Base-by-base conservation (phyloP, 768 basidiomycete genomes). In the Imleria badia region DNA sequence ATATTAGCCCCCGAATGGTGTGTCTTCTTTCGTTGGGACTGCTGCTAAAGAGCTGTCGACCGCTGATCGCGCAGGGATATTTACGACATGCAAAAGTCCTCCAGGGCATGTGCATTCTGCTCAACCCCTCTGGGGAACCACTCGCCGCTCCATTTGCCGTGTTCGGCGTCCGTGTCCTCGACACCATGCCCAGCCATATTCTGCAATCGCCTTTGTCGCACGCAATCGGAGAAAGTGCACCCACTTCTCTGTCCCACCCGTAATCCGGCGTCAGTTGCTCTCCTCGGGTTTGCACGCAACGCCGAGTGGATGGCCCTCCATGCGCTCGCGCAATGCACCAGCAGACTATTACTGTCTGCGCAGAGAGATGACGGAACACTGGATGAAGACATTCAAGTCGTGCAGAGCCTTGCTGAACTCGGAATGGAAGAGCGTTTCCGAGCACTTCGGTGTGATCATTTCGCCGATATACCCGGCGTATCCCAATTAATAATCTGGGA, bases 1-100 rank as follows among this genome's bases (percentile, higher is more conserved):
- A 70, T 87, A 42, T 71, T 91, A 20, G 86, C 88, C n/a, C 84
- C 89, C n/a, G 87, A 89, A 72, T 89, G 86, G 87, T 89, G 67
- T 56, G 76, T 63, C 7, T 69, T 63, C n/a, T 12, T 19, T 29
- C 15, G 22, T 29, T 23, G 26, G 26, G n/a, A 4, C 33, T 8
- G 5, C 13, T n/a, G 17, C 11, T 6, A 3, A n/a, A 17, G 26
- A 23, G 15, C 22, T n/a, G 35, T 29, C 52, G 39, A 54, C 51
- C 46, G 5, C n/a, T 12, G 31, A 56, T 9, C 57, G 45, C 49
- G 40, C 64, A 93, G 91, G 86, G 84, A 86, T n/a, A 78, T 94
- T 36, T 89, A 85, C 63, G 84, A 91, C 58, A 68, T 87, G 52
- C 86, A 91, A 67, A 65, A 62, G 51, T 62, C 72, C 10, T 83